Evolutionary conservation across 768 basidiomycete species (phyloP).

Genomic region (Macrolepiota albuminosa): DNA sequence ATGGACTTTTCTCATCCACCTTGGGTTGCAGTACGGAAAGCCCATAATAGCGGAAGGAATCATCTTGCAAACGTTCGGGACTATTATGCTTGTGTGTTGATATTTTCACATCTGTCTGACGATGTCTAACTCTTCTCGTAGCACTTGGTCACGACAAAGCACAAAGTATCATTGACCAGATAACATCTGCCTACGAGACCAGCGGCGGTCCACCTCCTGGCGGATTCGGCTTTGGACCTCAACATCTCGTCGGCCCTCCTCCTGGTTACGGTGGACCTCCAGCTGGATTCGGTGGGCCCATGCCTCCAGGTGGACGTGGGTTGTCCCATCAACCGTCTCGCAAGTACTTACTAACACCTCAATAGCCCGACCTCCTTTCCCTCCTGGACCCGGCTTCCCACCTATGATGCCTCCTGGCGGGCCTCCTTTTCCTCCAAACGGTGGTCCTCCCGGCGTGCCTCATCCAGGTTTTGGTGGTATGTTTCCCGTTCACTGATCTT

Average conservation of each 20-base stretch:
- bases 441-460: slow-evolving; percentile 38
- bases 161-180: slow-evolving; percentile 97
- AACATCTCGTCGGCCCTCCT: slow-evolving; percentile 65
- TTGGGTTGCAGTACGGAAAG: slow-evolving; percentile 75
- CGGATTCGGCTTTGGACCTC: slow-evolving; percentile 83
- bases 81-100: slow-evolving; percentile 84
- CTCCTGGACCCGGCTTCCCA: slow-evolving; percentile 57
- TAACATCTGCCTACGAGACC: slow-evolving; percentile 88
- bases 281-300: slow-evolving; percentile 39
- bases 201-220: slow-evolving; percentile 84
- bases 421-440: slow-evolving; percentile 72
- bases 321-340: slow-evolving; percentile 9
- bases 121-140: slow-evolving; percentile 23
- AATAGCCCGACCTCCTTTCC: slow-evolving; percentile 65
- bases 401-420: slow-evolving; percentile 49
- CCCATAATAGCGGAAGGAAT: slow-evolving; percentile 96
- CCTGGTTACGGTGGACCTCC: slow-evolving; percentile 43
- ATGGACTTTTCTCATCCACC: slow-evolving; percentile 9
- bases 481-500: slow-evolving; percentile 10
- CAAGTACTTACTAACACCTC: slow-evolving; percentile 6
- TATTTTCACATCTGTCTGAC: background rate
- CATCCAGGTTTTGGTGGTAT: slow-evolving; percentile 45
- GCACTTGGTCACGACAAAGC: slow-evolving; percentile 95
- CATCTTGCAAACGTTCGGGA: slow-evolving; percentile 95
- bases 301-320: slow-evolving; percentile 48